Percentiles rank a stretch among this genome's conserved stretches.
Conservation (phyloP, 2,329 filamentous ascomycete species). For the Neofusicoccum kwambonambiense region DNA sequence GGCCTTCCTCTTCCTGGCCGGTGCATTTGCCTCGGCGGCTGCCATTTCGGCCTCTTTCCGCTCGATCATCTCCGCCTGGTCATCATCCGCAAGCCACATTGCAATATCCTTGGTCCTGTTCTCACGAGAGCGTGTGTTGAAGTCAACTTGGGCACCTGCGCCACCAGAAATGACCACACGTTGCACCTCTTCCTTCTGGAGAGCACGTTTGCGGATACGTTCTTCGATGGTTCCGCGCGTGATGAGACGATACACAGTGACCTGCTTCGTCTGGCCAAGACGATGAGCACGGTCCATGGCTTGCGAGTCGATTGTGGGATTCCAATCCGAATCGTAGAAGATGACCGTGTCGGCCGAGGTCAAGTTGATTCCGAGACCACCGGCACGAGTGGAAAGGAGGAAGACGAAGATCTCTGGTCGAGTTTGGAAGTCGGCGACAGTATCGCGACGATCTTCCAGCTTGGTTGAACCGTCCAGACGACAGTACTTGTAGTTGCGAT, state of each 20-base stretch:
- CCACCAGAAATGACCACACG: conserved; percentile 94
- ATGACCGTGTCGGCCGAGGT: conserved; percentile 97
- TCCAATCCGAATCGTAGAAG: conserved; percentile 99
- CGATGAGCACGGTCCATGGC: conserved; percentile 99
- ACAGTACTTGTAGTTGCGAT: conserved; percentile 98
- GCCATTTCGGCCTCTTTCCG: conserved; percentile 84
- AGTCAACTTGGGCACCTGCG: conserved; percentile 80
- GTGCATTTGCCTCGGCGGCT: conserved; percentile 57
- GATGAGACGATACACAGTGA: conserved; percentile 96
- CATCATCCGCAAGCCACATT: conserved; percentile 97
- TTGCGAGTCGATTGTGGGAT: conserved; percentile 96
- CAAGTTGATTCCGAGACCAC: conserved; percentile 96
- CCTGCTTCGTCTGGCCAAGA: conserved; percentile 91
- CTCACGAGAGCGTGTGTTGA: conserved; percentile 87
- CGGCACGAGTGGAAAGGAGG: conserved; percentile 89
- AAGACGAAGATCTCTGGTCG: conserved; percentile 96
- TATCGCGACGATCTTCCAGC: conserved; percentile 93
- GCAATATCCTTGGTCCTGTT: conserved; percentile 98
- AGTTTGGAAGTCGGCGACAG: conserved; percentile 94
- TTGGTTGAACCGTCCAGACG: conserved; percentile 96
- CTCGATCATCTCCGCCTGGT: conserved; percentile 92
- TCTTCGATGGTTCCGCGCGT: conserved; percentile 97
- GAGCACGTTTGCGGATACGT: conserved; percentile 90
- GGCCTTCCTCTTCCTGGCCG: conserved; percentile 55
- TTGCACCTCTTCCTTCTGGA: conserved; percentile 98